Conservation (phyloP, 805 yeast species). For the Yamadazyma kitorensis region DNA sequence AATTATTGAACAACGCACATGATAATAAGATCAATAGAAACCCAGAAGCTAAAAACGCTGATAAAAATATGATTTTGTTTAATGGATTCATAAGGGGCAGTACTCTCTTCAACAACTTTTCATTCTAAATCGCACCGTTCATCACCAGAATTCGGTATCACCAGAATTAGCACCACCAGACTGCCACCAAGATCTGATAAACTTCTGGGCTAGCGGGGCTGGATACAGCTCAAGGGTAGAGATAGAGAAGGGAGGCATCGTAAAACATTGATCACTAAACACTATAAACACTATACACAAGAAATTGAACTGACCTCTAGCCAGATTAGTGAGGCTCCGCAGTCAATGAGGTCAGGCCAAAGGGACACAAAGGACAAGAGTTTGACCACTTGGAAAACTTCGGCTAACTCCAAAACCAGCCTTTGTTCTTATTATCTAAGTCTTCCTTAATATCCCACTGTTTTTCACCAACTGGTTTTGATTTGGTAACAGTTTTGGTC, state of each 20-base stretch:
- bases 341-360: too few relatives aligned
- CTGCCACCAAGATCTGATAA: too few relatives aligned
- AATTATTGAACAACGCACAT: constrained; percentile 44
- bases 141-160: neutral
- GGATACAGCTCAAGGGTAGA: too few relatives aligned
- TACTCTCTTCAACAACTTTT: too few relatives aligned
- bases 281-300: too few relatives aligned
- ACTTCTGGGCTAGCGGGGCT: too few relatives aligned
- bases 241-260: too few relatives aligned
- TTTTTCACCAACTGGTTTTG: constrained; percentile 31
- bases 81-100: constrained; percentile 38
- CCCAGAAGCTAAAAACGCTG: constrained; percentile 45
- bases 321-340: too few relatives aligned
- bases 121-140: neutral
- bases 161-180: too few relatives aligned
- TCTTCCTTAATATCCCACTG: constrained; percentile 30
- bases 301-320: too few relatives aligned
- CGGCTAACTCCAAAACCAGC: constrained; percentile 25
- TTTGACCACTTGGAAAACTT: neutral
- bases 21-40: constrained; percentile 41
- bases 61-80: constrained; percentile 44
- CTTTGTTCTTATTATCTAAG: constrained; percentile 15
- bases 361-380: too few relatives aligned
- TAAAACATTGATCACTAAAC: too few relatives aligned
- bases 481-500: constrained; percentile 27